Evolutionary conservation across 2,329 filamentous ascomycete species (phyloP).

Genomic region (Cadophora sp.): DNA sequence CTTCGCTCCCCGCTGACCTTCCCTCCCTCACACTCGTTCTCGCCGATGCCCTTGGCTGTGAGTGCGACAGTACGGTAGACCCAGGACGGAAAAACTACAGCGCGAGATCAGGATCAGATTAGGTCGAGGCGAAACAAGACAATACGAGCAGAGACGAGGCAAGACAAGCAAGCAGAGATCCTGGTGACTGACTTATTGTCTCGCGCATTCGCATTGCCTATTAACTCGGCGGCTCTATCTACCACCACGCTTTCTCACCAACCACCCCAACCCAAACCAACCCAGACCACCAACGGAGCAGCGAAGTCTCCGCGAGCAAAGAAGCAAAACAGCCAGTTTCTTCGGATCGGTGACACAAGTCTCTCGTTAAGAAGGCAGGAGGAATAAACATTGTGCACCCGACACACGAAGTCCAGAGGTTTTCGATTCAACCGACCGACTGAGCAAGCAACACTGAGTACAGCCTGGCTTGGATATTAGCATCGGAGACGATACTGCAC

Average conservation of each 20-base stretch:
- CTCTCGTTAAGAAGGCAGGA: conserved; percentile 38
- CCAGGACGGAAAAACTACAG: too few species aligned
- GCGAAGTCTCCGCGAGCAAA: conserved; percentile 18
- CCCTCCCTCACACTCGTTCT: conserved; percentile 19
- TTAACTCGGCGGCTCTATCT: conserved; percentile 5
- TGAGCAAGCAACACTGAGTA: conserved; percentile 5
- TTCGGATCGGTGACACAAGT: conserved; percentile 42
- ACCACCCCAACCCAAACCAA: background rate
- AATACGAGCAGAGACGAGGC: conserved; percentile 11
- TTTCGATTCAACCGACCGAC: background rate
- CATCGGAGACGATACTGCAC: background rate
- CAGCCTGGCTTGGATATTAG: conserved; percentile 18
- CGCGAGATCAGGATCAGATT: background rate
- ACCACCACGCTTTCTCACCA: conserved; percentile 16
- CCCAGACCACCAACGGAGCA: conserved; percentile 18
- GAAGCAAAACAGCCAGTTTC: background rate
- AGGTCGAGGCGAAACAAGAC: background rate
- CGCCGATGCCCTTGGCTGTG: conserved; percentile 13
- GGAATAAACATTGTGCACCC: conserved; percentile 32
- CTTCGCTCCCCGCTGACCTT: conserved; percentile 38
- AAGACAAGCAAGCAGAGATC: conserved; percentile 11
- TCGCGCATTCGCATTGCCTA: conserved; percentile 16
- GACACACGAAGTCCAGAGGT: conserved; percentile 35
- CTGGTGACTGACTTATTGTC: conserved; percentile 6
- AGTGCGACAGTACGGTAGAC: background rate